Evolutionary conservation across 2,329 filamentous ascomycete species (phyloP).

Genomic region (Microcyclosporella mali): DNA sequence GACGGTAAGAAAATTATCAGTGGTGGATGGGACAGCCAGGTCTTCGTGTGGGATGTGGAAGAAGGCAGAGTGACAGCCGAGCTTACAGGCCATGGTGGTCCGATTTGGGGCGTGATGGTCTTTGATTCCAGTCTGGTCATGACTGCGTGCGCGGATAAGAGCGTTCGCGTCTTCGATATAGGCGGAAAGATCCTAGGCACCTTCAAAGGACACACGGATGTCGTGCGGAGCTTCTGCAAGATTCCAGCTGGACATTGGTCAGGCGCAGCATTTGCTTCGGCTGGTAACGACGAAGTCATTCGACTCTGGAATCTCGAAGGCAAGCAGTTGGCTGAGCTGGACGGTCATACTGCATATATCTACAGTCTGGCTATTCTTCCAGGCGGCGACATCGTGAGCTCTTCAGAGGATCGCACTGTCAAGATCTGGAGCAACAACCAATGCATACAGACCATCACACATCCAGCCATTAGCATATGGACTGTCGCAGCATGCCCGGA

Average conservation of each 20-base stretch:
- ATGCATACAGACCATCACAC: constrained; percentile 92
- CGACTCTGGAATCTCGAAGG: constrained; percentile 81
- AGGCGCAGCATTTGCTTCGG: constrained; percentile 87
- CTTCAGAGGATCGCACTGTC: constrained; percentile 89
- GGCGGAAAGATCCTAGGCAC: constrained; percentile 58
- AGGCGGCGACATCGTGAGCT: constrained; percentile 80
- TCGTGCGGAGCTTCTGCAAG: constrained; percentile 81
- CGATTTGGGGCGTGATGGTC: constrained; percentile 87
- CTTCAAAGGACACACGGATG: constrained; percentile 67
- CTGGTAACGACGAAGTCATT: constrained; percentile 86
- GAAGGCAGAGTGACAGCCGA: constrained; percentile 74
- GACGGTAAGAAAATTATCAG: constrained; percentile 73
- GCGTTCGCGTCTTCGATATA: constrained; percentile 73
- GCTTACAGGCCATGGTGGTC: constrained; percentile 69
- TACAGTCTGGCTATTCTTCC: constrained; percentile 75
- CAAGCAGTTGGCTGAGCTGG: constrained; percentile 66
- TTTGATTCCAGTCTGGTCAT: constrained; percentile 74
- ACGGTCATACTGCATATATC: constrained; percentile 91
- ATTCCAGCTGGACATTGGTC: constrained; percentile 70
- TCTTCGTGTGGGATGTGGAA: constrained; percentile 76
- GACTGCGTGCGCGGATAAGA: constrained; percentile 78
- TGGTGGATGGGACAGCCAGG: constrained; percentile 88
- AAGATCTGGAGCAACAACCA: constrained; percentile 77
- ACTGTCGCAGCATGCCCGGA: constrained; percentile 73
- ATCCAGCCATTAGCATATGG: constrained; percentile 96